Evolutionary conservation across 2,329 filamentous ascomycete species (phyloP), one percentile per base, ranked within the genome.

Genomic region (Emergomyces africanus): DNA sequence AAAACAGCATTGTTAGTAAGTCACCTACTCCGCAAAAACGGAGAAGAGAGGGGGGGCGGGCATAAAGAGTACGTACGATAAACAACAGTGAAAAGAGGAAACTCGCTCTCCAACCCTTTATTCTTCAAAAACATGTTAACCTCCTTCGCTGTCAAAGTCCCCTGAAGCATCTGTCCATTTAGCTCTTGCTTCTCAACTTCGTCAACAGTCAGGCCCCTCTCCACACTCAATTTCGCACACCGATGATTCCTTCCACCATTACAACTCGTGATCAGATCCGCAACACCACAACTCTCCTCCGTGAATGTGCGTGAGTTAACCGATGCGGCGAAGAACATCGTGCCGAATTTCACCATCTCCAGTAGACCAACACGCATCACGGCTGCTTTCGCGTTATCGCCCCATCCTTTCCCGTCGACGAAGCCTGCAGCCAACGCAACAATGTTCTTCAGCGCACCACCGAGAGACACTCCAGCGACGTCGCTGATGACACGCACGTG

Each of bases 361-460:
- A 96, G 81, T 51, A 99, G 83, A 8, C 94, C 94, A 23, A 97
- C 87, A 48, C 94, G 88, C 90, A 99, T 97, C 61, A 99, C 86
- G 51, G 94, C 94, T n/a, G 94, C 90, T 78, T 99, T 97, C 65
- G 92, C 92, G 67, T 97, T 99, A 78, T 97, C 91, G 69, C 94
- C 94, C 92, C 94, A 99, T 64, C 92, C 92, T 62, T 92, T 83
- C 41, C 94, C 94, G 64, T 96, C 90, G 50, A 97, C 90, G 73
- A 95, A 99, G 60, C 94, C 94, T 37, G 94, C 91, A 5, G 90
- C 92, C 20, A 99, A 78, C 5, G 94, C 94, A 59, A 99, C 89
- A 64, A 99, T 87, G 78, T 99, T 99, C 81, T 99, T 99, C 66
- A 99, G 79, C 0, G 94, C 94, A 61, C 94, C 94, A 49, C 91